A percentile compares a stretch with the other conserved stretches of the same genome.
Conservation (phyloP, 2,329 filamentous ascomycete species). For the Microsporum canis region DNA sequence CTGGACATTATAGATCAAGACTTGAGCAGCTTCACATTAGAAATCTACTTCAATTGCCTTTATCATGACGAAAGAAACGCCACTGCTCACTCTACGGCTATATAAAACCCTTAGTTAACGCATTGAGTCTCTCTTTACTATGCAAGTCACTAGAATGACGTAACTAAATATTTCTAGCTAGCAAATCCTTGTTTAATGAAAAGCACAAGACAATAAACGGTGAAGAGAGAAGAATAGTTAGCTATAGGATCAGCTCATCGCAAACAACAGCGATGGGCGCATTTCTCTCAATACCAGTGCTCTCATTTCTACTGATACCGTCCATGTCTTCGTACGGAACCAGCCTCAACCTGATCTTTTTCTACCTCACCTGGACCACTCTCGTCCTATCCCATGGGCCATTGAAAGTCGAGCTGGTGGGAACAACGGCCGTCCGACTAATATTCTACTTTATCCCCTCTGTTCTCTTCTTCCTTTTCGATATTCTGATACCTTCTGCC, state of each 20-base stretch:
- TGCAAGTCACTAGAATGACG: neutral
- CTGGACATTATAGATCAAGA: too few species aligned
- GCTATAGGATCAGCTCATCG: neutral
- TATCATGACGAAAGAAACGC: slow-evolving; percentile 11
- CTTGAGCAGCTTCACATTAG: slow-evolving; percentile 3
- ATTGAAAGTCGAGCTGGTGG: slow-evolving; percentile 62
- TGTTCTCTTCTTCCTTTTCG: slow-evolving; percentile 60
- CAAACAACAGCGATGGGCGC: slow-evolving; percentile 42
- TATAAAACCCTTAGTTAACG: neutral
- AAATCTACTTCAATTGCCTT: slow-evolving; percentile 9
- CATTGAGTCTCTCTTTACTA: too few species aligned
- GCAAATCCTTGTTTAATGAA: neutral
- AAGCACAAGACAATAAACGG: neutral
- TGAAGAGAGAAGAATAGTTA: neutral
- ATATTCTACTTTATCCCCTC: slow-evolving; percentile 65
- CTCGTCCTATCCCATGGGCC: slow-evolving; percentile 67
- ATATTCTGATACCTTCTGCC: slow-evolving; percentile 57
- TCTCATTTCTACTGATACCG: slow-evolving; percentile 55
- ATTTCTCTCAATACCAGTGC: slow-evolving; percentile 59
- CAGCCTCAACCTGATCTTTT: slow-evolving; percentile 74
- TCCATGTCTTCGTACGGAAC: slow-evolving; percentile 59
- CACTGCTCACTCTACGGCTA: slow-evolving; percentile 5
- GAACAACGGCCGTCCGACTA: slow-evolving; percentile 54
- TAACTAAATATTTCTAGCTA: neutral
- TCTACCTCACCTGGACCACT: slow-evolving; percentile 82